Evolutionary conservation across 495 filamentous ascomycete species (phyloP).

Genomic region (Mycothermus thermophilus): DNA sequence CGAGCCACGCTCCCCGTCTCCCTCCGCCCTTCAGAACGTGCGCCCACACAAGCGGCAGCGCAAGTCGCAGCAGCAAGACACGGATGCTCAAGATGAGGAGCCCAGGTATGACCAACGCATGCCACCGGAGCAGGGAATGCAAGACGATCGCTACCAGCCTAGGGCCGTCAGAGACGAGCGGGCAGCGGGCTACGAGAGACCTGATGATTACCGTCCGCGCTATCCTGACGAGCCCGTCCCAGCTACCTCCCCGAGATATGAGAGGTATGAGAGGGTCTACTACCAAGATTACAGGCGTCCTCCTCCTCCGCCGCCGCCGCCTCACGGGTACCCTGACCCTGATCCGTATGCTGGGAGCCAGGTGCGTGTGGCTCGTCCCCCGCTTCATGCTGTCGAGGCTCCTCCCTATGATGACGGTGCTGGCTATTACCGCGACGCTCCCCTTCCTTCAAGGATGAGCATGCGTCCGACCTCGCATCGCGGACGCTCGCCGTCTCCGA

Average conservation of each 20-base stretch:
- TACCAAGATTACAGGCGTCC: constrained; percentile 22
- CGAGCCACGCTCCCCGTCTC: constrained; percentile 75
- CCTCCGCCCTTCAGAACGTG: constrained; percentile 39
- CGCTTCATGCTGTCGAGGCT: constrained; percentile 41
- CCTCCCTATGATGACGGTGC: constrained; percentile 28
- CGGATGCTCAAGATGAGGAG: constrained; percentile 30
- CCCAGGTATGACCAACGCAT: constrained; percentile 20
- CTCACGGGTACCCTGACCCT: constrained; percentile 1
- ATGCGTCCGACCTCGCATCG: constrained; percentile 33
- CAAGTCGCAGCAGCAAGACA: constrained; percentile 32
- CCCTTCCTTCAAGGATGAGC: constrained; percentile 26
- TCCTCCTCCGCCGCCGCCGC: constrained; percentile 34
- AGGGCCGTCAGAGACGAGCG: constrained; percentile 14
- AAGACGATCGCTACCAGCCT: constrained; percentile 15
- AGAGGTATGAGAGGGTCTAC: constrained; percentile 25
- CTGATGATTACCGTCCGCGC: constrained; percentile 10
- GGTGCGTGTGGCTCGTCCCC: constrained; percentile 38
- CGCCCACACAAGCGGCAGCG: constrained; percentile 40
- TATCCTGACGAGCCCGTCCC: constrained; percentile 11
- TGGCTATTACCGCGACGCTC: constrained; percentile 43
- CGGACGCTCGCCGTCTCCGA: constrained; percentile 47
- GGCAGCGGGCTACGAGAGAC: constrained; percentile 16
- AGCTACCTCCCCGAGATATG: constrained; percentile 18
- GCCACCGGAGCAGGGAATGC: constrained; percentile 3
- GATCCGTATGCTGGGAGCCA: constrained; percentile 30